Base-by-base conservation (phyloP, 2,329 filamentous ascomycete genomes). In the Arthroderma uncinatum region DNA sequence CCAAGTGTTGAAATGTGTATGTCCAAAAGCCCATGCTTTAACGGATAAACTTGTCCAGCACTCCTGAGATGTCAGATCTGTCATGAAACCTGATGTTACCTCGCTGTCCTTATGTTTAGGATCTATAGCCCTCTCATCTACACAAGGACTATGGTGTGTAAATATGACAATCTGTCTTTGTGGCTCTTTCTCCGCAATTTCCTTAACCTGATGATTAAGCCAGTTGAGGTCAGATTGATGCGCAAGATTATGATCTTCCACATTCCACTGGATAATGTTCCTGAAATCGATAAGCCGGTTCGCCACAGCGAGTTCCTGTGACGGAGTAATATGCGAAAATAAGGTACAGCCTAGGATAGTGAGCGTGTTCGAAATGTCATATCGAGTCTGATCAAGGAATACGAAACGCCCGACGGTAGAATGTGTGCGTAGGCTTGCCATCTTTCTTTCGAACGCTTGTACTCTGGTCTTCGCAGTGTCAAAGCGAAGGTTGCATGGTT, bases 221-320 rank as follows among this genome's bases (percentile, higher is more conserved):
- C 68, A 71, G 12, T 54, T 21, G n/a, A 70, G 53, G 56, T 69
- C 69, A 1, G 61, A 57, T 39, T 56, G 10, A 54, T 68, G 65
- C 19, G 62, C 64, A 23, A 54, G 53, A 54, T 62, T 62, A 58
- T 68, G 66, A 14, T 53, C 56, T n/a, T 64, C 60, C 4, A 67
- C 59, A 9, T 59, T 59, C 65, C 66, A 68, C 16, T 64, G 59
- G 0, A 57, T 50, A 6, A 69, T 78, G 1, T 72, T 62, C 57
- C 70, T 74, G 58, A 80, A 80, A 66, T 80, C 77, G 39, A 75
- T 74, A 12, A 79, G 55, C 0, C n/a, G 73, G 66, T 25, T 21
- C 23, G 28, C 44, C 2, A 21, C 37, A 2, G 2, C 16, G 9
- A 16, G 37, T 7, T 40, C 37, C 8, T 21, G 37, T 4, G 10